Conservation (phyloP, 768 basidiomycete species). For the Dendrothele bispora region DNA sequence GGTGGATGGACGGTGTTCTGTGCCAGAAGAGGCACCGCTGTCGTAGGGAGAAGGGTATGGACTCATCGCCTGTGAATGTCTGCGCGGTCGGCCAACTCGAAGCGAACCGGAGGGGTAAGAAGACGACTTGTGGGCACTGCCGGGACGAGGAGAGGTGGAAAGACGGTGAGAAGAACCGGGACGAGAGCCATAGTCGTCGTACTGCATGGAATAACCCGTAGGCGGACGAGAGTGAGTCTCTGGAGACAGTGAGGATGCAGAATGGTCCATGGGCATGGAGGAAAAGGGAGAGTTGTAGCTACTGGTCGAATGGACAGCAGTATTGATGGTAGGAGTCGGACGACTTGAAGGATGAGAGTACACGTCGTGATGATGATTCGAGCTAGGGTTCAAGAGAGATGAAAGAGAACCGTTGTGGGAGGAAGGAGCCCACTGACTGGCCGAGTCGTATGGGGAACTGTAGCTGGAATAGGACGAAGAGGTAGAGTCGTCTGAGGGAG, state of each 20-base stretch:
- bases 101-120: constrained; percentile 42
- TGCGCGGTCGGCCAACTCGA: constrained; percentile 69
- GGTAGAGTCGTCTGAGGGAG: constrained; percentile 64
- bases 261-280: constrained; percentile 58
- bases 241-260: constrained; percentile 72
- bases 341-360: constrained; percentile 47
- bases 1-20: constrained; percentile 63
- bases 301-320: constrained; percentile 33
- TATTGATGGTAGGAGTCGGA: constrained; percentile 70
- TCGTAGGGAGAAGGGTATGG: constrained; percentile 86
- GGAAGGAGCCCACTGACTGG: constrained; percentile 57
- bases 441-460: constrained; percentile 59
- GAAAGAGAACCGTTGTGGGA: constrained; percentile 75
- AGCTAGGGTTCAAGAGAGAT: constrained; percentile 72
- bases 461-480: constrained; percentile 42
- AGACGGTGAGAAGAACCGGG: constrained; percentile 75
- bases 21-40: constrained; percentile 29
- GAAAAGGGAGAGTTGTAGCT: constrained; percentile 67
- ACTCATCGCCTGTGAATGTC: constrained; percentile 86
- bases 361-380: constrained; percentile 35
- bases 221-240: constrained; percentile 79
- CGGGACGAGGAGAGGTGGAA: constrained; percentile 68
- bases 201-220: constrained; percentile 78
- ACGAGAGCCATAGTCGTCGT: constrained; percentile 65
- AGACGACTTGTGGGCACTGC: constrained; percentile 62